phyloP scores from a whole-genome alignment of 352 stramenopile species.

The Phytopythium cucurbitacearum region DNA sequence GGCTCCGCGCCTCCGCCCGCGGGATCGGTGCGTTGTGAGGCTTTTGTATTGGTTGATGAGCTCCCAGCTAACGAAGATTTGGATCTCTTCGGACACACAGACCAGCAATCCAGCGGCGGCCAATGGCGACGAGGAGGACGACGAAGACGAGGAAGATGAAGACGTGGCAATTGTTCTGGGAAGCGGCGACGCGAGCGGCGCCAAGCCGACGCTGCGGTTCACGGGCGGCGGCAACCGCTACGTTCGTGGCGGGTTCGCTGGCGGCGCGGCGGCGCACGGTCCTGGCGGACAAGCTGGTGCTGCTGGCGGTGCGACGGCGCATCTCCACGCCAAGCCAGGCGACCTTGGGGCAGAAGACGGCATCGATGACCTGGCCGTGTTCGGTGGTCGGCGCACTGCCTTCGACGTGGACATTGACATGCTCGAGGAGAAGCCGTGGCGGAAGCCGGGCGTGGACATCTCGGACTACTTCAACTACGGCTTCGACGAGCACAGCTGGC shows the following conservation, averaged over 20 bases:
- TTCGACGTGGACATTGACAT: constrained; percentile 92
- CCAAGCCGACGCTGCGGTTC: constrained; percentile 77
- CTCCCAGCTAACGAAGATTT: neutral
- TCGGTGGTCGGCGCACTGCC: constrained; percentile 80
- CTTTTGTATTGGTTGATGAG: neutral
- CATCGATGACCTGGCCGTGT: constrained; percentile 70
- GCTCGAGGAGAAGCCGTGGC: constrained; percentile 89
- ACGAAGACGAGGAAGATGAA: constrained; percentile 82
- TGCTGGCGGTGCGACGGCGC: neutral
- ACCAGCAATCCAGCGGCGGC: constrained; percentile 2
- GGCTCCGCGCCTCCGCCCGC: neutral
- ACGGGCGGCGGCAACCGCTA: constrained; percentile 73
- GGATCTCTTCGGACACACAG: neutral
- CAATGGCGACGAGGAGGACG: constrained; percentile 45
- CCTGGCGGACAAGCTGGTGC: constrained; percentile 11
- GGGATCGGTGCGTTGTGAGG: neutral
- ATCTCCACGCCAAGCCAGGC: constrained; percentile 3
- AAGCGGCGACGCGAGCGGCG: constrained; percentile 47
- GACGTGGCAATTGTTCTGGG: constrained; percentile 75
- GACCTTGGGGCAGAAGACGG: constrained; percentile 19
- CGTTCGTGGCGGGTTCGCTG: constrained; percentile 54
- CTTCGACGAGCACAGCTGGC: constrained; percentile 84
- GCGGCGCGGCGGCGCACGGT: constrained; percentile 15
- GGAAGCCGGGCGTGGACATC: constrained; percentile 89
- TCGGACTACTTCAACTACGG: constrained; percentile 94